Conservation (phyloP, 2,329 filamentous ascomycete genomes). For the Beauveria bassiana region DNA sequence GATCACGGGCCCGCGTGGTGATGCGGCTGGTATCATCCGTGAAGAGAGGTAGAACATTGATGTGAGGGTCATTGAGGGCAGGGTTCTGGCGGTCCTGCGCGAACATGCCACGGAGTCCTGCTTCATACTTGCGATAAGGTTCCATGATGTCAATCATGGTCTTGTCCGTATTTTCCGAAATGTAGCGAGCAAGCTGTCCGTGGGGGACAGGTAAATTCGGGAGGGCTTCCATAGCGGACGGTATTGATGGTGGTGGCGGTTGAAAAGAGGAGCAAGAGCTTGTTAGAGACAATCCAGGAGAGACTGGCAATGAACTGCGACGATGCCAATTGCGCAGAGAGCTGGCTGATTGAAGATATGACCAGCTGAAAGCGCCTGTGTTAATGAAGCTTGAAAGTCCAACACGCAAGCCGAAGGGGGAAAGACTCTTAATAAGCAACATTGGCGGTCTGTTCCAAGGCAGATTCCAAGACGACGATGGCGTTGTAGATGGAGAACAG, state of each 20-base stretch:
- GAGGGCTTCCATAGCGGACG: conserved; percentile 24
- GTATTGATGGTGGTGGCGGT: neutral
- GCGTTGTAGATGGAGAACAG: neutral
- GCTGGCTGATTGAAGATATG: neutral
- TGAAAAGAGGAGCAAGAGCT: neutral
- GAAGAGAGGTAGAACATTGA: conserved; percentile 63
- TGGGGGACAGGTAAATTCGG: conserved; percentile 40
- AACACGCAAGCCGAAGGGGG: neutral
- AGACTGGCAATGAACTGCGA: neutral
- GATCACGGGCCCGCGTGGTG: conserved; percentile 54
- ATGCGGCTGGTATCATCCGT: conserved; percentile 46
- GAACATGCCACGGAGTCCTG: conserved; percentile 57
- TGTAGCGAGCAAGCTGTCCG: conserved; percentile 40
- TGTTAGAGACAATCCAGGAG: neutral
- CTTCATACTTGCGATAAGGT: conserved; percentile 62
- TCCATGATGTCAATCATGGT: conserved; percentile 51
- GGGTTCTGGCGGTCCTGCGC: conserved; percentile 59
- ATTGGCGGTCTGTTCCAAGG: neutral
- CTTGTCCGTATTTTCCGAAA: conserved; percentile 45
- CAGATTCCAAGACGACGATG: neutral
- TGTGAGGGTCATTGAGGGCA: conserved; percentile 43
- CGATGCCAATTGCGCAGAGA: neutral
- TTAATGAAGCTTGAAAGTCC: neutral
- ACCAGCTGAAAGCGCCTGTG: neutral
- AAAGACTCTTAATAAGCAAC: neutral